Evolutionary conservation across 257 asterid genomes (phyloP).

Genomic region (Fraxinus pennsylvanica): DNA sequence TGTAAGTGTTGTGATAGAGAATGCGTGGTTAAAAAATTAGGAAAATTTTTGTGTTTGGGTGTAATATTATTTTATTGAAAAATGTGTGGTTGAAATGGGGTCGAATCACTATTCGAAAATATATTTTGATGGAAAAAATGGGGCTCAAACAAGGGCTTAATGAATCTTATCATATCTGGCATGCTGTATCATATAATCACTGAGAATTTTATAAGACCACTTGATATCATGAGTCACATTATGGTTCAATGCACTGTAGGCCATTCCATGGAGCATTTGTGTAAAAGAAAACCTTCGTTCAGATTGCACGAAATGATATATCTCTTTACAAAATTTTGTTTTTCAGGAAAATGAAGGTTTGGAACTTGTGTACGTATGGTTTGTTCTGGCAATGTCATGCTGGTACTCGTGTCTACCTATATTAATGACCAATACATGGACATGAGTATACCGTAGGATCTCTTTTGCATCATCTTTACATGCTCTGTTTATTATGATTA

Average conservation of each 20-base stretch:
- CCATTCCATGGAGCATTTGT: background rate
- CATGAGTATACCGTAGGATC: background rate
- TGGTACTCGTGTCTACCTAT: background rate
- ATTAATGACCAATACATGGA: background rate
- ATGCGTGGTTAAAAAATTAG: too few relatives aligned
- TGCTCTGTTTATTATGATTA: background rate
- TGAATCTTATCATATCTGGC: background rate
- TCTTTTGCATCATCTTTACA: background rate
- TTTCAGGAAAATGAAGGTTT: background rate
- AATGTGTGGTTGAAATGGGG: too few relatives aligned
- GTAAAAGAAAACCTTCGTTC: background rate
- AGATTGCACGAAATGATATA: conserved; percentile 2
- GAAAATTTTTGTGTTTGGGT: too few relatives aligned
- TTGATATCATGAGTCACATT: background rate
- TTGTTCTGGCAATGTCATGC: background rate
- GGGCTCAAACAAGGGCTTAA: too few relatives aligned
- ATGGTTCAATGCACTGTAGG: background rate
- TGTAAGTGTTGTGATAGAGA: too few relatives aligned
- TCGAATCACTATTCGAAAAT: too few relatives aligned
- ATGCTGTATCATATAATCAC: background rate
- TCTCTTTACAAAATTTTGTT: background rate
- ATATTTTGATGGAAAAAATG: too few relatives aligned
- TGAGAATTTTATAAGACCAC: background rate
- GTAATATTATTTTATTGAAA: too few relatives aligned
- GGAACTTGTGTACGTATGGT: background rate